These are phyloP conservation scores for Cladorrhinum sp. DNA, from an alignment of 2,329 filamentous ascomycete species.

Conservation along the genomic window DNA sequence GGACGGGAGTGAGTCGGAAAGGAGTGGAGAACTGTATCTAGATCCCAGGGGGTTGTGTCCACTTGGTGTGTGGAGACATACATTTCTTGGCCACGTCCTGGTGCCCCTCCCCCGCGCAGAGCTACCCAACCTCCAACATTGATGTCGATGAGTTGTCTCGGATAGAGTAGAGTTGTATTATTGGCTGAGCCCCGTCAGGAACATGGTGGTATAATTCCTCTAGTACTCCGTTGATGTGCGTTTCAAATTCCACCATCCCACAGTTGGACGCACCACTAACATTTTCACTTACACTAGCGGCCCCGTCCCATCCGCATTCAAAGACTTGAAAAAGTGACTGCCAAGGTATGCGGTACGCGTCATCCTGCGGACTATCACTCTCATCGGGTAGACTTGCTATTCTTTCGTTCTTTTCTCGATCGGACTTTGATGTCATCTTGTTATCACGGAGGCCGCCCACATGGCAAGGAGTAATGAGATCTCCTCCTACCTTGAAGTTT, in stretches of 20 bases:
- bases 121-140: too few relatives aligned
- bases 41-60: not conserved
- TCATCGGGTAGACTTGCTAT: not conserved
- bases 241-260: not conserved
- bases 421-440: not conserved
- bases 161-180: not conserved
- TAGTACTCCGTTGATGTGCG: too few relatives aligned
- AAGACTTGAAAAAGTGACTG: not conserved
- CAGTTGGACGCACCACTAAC: not conserved
- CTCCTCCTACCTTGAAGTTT: too few relatives aligned
- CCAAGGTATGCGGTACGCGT: not conserved
- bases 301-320: not conserved
- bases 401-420: too few relatives aligned
- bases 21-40: not conserved
- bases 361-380: not conserved
- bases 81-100: not conserved
- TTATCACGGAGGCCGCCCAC: not conserved
- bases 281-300: too few relatives aligned
- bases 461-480: not conserved
- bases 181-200: too few relatives aligned
- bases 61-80: not conserved
- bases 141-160: not conserved
- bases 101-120: too few relatives aligned
- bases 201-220: too few relatives aligned
- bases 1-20: not conserved